phyloP scores from a whole-genome alignment of 164 flowering plant species.

The Nymphaea thermarum region DNA sequence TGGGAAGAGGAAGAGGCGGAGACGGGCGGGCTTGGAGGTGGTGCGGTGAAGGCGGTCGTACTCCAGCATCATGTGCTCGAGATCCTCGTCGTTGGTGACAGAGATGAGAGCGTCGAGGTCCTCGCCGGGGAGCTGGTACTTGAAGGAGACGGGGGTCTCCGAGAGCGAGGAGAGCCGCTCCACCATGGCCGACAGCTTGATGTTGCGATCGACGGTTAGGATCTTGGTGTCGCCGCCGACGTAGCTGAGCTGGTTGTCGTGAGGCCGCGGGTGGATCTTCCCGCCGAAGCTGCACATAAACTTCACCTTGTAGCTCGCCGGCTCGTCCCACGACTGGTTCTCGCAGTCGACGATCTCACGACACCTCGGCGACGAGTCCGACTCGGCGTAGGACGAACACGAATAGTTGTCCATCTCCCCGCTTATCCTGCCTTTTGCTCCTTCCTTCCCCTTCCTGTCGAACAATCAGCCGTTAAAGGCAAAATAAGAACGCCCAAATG shows the following conservation, averaged over 20 bases:
- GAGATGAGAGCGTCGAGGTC: conserved; percentile 78
- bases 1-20: conserved; percentile 49
- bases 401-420: conserved; percentile 37
- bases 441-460: background rate
- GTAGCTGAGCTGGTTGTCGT: conserved; percentile 68
- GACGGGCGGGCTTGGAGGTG: conserved; percentile 50
- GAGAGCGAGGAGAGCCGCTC: conserved; percentile 37
- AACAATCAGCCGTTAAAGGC: background rate
- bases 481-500: no score
- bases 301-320: conserved; percentile 39
- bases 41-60: conserved; percentile 52
- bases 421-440: background rate
- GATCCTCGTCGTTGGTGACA: conserved; percentile 74
- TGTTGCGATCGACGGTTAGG: conserved; percentile 50
- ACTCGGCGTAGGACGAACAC: conserved; percentile 59
- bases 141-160: conserved; percentile 33
- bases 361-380: conserved; percentile 69
- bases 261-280: conserved; percentile 57
- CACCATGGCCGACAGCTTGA: conserved; percentile 25
- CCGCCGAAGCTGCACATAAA: conserved; percentile 90
- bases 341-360: conserved; percentile 48
- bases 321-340: conserved; percentile 47
- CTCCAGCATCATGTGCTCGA: conserved; percentile 79
- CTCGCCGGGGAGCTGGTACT: conserved; percentile 82
- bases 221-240: conserved; percentile 84